A percentile compares a stretch with the other conserved stretches of the same genome.
Conservation (phyloP, 768 basidiomycete species). For the Agrocybe praecox region DNA sequence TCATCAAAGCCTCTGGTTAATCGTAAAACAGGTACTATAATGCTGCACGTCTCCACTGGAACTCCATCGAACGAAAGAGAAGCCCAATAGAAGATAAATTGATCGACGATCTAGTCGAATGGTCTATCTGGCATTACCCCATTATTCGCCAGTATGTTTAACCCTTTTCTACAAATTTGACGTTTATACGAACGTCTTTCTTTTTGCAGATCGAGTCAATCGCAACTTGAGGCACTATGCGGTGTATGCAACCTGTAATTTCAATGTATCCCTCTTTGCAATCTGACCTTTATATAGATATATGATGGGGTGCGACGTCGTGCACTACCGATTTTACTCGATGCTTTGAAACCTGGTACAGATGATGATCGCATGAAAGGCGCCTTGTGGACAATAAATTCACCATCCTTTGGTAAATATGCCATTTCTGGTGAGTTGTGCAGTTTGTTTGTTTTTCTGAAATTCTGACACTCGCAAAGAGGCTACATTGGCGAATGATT, state of each 20-base stretch:
- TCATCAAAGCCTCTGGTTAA: slow-evolving; percentile 2
- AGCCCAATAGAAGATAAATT: slow-evolving; percentile 60
- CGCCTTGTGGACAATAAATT: slow-evolving; percentile 77
- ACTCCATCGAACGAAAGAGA: slow-evolving; percentile 68
- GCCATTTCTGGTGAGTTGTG: slow-evolving; percentile 43
- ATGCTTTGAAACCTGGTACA: slow-evolving; percentile 62
- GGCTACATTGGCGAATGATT: slow-evolving; percentile 59
- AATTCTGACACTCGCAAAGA: slow-evolving; percentile 40
- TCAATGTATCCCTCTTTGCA: neutral
- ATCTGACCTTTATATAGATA: slow-evolving; percentile 33
- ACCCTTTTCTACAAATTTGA: slow-evolving; percentile 11
- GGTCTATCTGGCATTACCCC: slow-evolving; percentile 80
- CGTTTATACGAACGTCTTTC: slow-evolving; percentile 22
- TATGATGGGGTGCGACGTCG: slow-evolving; percentile 73
- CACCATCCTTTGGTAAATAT: slow-evolving; percentile 62
- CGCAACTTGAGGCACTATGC: slow-evolving; percentile 52
- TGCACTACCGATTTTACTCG: slow-evolving; percentile 59
- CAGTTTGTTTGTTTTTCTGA: neutral
- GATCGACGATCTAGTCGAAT: slow-evolving; percentile 73
- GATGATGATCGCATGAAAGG: slow-evolving; percentile 95
- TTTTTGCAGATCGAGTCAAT: slow-evolving; percentile 46
- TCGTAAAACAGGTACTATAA: slow-evolving; percentile 54
- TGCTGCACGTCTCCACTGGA: slow-evolving; percentile 70
- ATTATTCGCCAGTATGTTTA: slow-evolving; percentile 44
- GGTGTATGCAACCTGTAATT: slow-evolving; percentile 34